Evolutionary conservation across 2,329 filamentous ascomycete species (phyloP), one percentile per base, ranked within the genome.

Genomic region (Stylonectria norvegica): DNA sequence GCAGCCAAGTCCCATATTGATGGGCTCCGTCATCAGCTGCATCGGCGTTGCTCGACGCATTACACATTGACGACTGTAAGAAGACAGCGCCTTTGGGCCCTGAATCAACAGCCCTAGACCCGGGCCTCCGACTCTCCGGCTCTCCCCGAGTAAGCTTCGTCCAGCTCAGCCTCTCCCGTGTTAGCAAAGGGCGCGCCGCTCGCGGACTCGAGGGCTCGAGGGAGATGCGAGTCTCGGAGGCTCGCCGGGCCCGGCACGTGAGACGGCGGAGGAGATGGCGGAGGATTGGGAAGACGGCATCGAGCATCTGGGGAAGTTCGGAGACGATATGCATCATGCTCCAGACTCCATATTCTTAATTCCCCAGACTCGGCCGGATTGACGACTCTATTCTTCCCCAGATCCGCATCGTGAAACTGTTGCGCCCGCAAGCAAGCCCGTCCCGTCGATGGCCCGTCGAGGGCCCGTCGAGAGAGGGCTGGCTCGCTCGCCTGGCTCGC

Each of bases 41-140:
- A 25, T 25, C 22, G 8, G 17, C n/a, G n/a, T n/a, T n/a, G n/a
- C n/a, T n/a, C n/a, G n/a, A n/a, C n/a, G n/a, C 19, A 47, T 47
- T 44, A 34, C 41, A 38, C 45, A 44, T 44, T 44, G 35, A 4
- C 38, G 31, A 22, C 17, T 29, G 45, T 39, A 41, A 45, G 30
- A 34, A 16, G 7, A 34, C 11, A 20, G 31, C 16, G 10, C 12
- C 7, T 38, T 38, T 42, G 45, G 46, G 37, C 39, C 38, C 50
- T 53, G 45, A 53, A 48, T 38, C 49, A 41, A 51, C 45, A 47
- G 40, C 36, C 40, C 37, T 27, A 38, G 25, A 34, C 37, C 37
- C 38, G 42, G 35, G 37, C 32, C 34, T 35, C 44, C 48, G 46
- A 41, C 36, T 49, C 31, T 44, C 43, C 42, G 9, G 14, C 8